Evolutionary conservation across 1,284 basidiomycete species (phyloP).

Genomic region (Cystobasidium slooffiae): DNA sequence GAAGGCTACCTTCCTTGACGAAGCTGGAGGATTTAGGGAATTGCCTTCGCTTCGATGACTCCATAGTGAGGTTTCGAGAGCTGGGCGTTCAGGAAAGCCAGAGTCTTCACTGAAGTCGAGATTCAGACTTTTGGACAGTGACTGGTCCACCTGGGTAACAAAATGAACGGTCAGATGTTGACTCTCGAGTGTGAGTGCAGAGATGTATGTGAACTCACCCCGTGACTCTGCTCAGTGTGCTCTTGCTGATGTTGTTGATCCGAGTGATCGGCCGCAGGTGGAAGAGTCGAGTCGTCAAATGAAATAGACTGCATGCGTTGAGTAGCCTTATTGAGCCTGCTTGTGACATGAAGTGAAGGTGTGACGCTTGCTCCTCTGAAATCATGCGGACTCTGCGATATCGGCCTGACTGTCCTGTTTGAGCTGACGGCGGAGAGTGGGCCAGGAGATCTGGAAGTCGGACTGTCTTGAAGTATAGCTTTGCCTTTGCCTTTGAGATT

Average conservation of each 20-base stretch:
- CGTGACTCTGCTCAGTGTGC: neutral
- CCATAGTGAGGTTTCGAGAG: constrained; percentile 14
- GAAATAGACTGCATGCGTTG: constrained; percentile 5
- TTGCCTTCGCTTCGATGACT: constrained; percentile 2
- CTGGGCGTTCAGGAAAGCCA: constrained; percentile 16
- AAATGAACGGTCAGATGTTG: too few relatives aligned
- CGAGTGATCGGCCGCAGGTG: constrained; percentile 12
- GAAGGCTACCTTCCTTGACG: neutral
- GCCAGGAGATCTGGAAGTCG: constrained; percentile 8
- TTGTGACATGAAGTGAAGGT: neutral
- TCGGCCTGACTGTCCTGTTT: constrained; percentile 17
- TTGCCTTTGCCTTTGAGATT: constrained; percentile 11
- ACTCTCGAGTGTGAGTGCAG: too few relatives aligned
- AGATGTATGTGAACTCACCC: too few relatives aligned
- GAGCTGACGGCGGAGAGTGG: constrained; percentile 24
- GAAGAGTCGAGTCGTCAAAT: constrained; percentile 1
- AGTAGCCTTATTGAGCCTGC: neutral
- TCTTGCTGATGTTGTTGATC: neutral
- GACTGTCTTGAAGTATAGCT: neutral
- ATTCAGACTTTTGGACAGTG: neutral
- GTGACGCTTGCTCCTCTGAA: constrained; percentile 7
- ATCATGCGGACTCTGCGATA: constrained; percentile 4
- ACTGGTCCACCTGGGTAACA: neutral
- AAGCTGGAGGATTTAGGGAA: neutral
- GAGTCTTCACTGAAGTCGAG: constrained; percentile 22